Conservation (phyloP, 345 rosid genomes). For the Viola odorata region DNA sequence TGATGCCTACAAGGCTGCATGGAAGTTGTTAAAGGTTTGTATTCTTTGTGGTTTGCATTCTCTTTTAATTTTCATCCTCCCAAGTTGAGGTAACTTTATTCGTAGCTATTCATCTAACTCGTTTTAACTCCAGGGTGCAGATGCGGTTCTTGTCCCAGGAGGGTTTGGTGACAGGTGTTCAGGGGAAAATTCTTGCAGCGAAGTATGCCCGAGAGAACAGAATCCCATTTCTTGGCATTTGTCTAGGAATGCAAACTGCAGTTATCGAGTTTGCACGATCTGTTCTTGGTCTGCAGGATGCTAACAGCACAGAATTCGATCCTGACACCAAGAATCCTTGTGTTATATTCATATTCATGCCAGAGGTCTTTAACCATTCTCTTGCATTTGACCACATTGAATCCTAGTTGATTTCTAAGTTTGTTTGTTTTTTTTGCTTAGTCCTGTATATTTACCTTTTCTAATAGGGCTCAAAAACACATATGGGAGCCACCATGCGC, state of each 20-base stretch:
- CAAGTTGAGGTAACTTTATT: neutral
- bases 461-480: constrained; percentile 90
- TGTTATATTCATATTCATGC: constrained; percentile 91
- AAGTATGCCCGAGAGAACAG: constrained; percentile 86
- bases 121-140: constrained; percentile 55
- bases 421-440: neutral
- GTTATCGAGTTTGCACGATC: constrained; percentile 92
- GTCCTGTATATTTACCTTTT: constrained; percentile 1
- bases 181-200: constrained; percentile 93
- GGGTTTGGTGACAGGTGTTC: constrained; percentile 98
- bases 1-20: constrained; percentile 76
- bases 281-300: constrained; percentile 67
- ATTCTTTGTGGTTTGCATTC: neutral
- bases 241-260: constrained; percentile 98
- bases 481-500: constrained; percentile 99
- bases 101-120: constrained; percentile 10
- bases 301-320: constrained; percentile 90
- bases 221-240: constrained; percentile 91
- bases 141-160: constrained; percentile 90
- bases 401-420: neutral
- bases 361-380: constrained; percentile 49
- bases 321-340: constrained; percentile 65
- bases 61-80: neutral
- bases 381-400: neutral
- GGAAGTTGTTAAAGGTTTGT: constrained; percentile 74